Conservation (phyloP, 805 yeast genomes). For the Ogataea salicorniae region DNA sequence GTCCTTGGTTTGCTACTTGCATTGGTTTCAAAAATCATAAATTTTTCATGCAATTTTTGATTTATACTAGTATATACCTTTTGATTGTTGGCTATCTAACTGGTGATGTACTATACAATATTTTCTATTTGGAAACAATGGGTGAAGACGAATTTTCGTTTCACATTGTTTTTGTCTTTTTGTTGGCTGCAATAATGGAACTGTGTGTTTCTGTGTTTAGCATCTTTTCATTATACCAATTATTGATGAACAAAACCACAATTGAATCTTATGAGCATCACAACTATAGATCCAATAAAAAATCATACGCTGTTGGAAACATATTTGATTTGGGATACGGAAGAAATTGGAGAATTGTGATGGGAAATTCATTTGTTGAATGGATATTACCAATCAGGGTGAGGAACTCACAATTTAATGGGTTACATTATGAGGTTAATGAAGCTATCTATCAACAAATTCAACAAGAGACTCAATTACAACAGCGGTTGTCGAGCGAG, state of each 20-base stretch:
- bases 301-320: constrained; percentile 49
- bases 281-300: constrained; percentile 40
- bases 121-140: constrained; percentile 34
- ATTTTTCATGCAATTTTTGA: constrained; percentile 68
- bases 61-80: constrained; percentile 48
- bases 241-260: constrained; percentile 68
- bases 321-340: constrained; percentile 67
- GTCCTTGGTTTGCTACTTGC: constrained; percentile 91
- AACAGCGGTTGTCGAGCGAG: constrained; percentile 41
- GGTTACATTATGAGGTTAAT: constrained; percentile 48
- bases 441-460: constrained; percentile 37
- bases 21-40: constrained; percentile 81
- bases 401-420: constrained; percentile 31
- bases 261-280: constrained; percentile 64
- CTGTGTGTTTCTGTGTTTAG: constrained; percentile 56
- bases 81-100: constrained; percentile 37
- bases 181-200: constrained; percentile 48
- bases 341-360: constrained; percentile 60
- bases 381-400: constrained; percentile 64
- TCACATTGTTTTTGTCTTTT: constrained; percentile 54
- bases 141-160: constrained; percentile 42
- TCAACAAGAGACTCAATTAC: constrained; percentile 38
- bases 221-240: constrained; percentile 52
- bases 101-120: constrained; percentile 38
- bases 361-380: constrained; percentile 63